Evolutionary conservation across 129 eudicot genomes (phyloP).

Genomic region (Chrysanthemum seticuspe): DNA sequence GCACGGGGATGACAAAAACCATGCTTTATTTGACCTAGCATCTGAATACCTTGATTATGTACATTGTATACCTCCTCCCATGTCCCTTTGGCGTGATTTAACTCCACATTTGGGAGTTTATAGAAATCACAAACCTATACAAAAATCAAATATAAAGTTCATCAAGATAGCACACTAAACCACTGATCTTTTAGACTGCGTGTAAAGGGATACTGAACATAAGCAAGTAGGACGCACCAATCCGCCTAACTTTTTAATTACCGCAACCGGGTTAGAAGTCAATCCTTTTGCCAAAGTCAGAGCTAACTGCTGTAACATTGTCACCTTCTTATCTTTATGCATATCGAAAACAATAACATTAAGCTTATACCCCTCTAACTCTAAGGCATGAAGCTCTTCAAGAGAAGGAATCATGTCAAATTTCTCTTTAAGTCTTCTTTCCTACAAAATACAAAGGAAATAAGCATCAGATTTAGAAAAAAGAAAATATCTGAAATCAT

Average conservation of each 20-base stretch:
- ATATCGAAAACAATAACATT: slow-evolving; percentile 65
- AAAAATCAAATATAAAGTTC: not conserved
- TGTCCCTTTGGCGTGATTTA: slow-evolving; percentile 46
- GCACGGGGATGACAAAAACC: slow-evolving; percentile 79
- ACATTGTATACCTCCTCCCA: slow-evolving; percentile 63
- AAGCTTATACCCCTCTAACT: slow-evolving; percentile 56
- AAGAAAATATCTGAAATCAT: not conserved
- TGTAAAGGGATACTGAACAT: not conserved
- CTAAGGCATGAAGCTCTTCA: slow-evolving; percentile 64
- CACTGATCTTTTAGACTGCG: not conserved
- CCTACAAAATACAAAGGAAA: slow-evolving; percentile 40
- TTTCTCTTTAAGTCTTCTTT: slow-evolving; percentile 79
- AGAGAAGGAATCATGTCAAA: slow-evolving; percentile 69
- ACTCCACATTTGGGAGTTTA: slow-evolving; percentile 48
- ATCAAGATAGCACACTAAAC: not conserved
- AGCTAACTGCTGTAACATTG: slow-evolving; percentile 80
- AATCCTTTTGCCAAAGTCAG: slow-evolving; percentile 65
- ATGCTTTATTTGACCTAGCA: slow-evolving; percentile 77
- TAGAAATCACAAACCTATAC: slow-evolving; percentile 63
- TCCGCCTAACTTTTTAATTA: slow-evolving; percentile 71
- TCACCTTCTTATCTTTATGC: slow-evolving; percentile 76
- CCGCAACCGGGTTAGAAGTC: slow-evolving; percentile 55
- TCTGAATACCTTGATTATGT: slow-evolving; percentile 62
- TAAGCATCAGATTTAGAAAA: not conserved
- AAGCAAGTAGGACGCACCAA: slow-evolving; percentile 44